A percentile compares a stretch with the other conserved stretches of the same genome.
Evolutionary conservation across 176 grass and related monocot genomes (phyloP).

Genomic region (Microstegium vimineum): DNA sequence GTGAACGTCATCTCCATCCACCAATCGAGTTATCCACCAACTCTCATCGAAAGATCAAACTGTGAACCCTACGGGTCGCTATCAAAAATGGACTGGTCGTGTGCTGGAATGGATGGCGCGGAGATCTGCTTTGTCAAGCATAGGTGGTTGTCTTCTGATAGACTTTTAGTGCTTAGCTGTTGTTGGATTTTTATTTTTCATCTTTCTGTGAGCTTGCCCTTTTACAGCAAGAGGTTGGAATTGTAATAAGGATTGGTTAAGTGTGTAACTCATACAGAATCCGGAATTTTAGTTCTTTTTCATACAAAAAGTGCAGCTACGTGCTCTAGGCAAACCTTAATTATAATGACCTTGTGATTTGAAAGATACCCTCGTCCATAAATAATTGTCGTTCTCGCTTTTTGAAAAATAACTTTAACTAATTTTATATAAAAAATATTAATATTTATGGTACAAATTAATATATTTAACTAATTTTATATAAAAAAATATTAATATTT

Average conservation of each 20-base stretch:
- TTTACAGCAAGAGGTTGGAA: background rate
- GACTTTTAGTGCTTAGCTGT: background rate
- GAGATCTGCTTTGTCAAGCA: background rate
- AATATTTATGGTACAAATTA: too few relatives aligned
- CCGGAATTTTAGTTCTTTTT: background rate
- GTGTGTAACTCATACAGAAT: background rate
- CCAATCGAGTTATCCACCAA: too few relatives aligned
- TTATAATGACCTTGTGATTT: conserved; percentile 13
- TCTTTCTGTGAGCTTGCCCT: background rate
- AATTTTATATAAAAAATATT: too few relatives aligned
- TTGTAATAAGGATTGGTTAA: background rate
- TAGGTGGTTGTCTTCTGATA: background rate
- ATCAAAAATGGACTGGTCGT: background rate
- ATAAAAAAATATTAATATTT: too few relatives aligned
- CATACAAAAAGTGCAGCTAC: background rate
- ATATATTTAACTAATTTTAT: too few relatives aligned
- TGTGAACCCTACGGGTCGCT: too few relatives aligned
- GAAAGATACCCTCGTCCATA: too few relatives aligned
- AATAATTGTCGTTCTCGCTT: too few relatives aligned
- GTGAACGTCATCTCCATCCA: too few relatives aligned
- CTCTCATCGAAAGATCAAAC: too few relatives aligned
- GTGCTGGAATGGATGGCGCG: too few relatives aligned
- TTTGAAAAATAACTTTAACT: too few relatives aligned
- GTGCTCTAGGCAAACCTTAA: background rate
- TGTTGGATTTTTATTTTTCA: background rate